A percentile compares a stretch with the other conserved stretches of the same genome.
Evolutionary conservation across 306 rosid species (phyloP).

Genomic region (Medicago truncatula): DNA sequence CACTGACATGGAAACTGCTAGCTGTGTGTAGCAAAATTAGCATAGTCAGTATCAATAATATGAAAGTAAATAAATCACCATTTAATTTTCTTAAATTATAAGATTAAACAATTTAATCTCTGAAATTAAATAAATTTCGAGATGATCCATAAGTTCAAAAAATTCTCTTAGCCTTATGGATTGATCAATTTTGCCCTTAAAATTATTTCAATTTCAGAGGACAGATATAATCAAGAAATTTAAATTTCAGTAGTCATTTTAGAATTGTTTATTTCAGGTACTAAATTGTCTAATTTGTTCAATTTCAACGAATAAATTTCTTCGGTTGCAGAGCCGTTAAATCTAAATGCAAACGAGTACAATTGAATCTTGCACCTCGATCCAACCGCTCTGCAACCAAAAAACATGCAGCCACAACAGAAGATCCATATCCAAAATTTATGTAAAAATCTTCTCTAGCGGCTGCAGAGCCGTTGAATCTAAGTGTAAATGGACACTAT

Average conservation of each 20-base stretch:
- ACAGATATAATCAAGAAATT: too few relatives aligned
- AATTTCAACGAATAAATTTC: not conserved
- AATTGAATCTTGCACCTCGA: not conserved
- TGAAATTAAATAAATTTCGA: not conserved
- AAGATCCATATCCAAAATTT: not conserved
- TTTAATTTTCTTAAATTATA: not conserved
- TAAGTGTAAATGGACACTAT: not conserved
- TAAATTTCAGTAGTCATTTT: not conserved
- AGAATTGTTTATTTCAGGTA: not conserved
- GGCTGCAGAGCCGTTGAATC: not conserved
- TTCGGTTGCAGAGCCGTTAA: not conserved
- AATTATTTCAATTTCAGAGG: too few relatives aligned
- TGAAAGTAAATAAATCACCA: not conserved
- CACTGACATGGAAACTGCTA: constrained; percentile 31
- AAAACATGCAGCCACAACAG: not conserved
- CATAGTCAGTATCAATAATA: not conserved
- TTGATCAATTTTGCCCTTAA: too few relatives aligned
- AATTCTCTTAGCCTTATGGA: too few relatives aligned
- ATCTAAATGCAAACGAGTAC: not conserved
- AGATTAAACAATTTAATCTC: not conserved
- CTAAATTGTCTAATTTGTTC: not conserved
- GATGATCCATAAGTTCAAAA: not conserved
- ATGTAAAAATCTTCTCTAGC: not conserved
- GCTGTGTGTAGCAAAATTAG: constrained; percentile 33
- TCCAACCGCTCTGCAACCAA: not conserved